A percentile compares a stretch with the other conserved stretches of the same genome.
These are phyloP conservation scores for Pichia cabralensis DNA, from an alignment of 805 yeast species.

Conservation along the genomic window DNA sequence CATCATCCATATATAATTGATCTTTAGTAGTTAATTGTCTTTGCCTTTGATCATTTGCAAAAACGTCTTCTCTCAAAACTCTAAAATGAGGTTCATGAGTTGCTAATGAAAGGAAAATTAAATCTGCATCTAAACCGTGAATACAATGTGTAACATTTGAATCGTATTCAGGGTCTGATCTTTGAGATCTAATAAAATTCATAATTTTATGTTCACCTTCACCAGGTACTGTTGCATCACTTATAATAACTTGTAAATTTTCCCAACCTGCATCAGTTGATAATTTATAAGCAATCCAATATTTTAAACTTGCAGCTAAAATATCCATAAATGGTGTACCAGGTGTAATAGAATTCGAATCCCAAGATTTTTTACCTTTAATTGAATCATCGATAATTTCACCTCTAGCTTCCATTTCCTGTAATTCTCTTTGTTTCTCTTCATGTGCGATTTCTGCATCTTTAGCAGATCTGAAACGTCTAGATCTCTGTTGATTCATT, in stretches of 20 bases:
- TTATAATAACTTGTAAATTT: conserved; percentile 74
- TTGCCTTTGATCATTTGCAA: conserved; percentile 55
- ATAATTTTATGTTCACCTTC: conserved; percentile 99
- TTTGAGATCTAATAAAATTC: conserved; percentile 87
- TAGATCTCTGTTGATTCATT: conserved; percentile 93
- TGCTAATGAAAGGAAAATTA: conserved; percentile 90
- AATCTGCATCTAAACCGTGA: conserved; percentile 96
- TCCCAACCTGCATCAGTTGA: conserved; percentile 92
- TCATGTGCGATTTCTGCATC: conserved; percentile 78
- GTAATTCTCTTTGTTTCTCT: conserved; percentile 52
- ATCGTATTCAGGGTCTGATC: conserved; percentile 76
- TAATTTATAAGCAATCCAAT: conserved; percentile 88
- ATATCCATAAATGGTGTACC: conserved; percentile 98
- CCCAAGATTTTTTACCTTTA: conserved; percentile 76
- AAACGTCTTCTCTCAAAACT: conserved; percentile 92
- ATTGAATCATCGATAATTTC: conserved; percentile 68
- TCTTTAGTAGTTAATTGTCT: conserved; percentile 37
- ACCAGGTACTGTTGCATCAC: conserved; percentile 97
- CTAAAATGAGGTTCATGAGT: conserved; percentile 97
- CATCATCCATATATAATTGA: conserved; percentile 50
- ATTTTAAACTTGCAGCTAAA: conserved; percentile 70
- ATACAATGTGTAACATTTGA: conserved; percentile 95
- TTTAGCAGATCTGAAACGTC: conserved; percentile 85
- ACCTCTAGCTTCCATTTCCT: conserved; percentile 54
- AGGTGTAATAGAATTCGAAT: conserved; percentile 93